Evolutionary conservation across 2,329 filamentous ascomycete species (phyloP).

Genomic region (Aurifilum marmelostoma): DNA sequence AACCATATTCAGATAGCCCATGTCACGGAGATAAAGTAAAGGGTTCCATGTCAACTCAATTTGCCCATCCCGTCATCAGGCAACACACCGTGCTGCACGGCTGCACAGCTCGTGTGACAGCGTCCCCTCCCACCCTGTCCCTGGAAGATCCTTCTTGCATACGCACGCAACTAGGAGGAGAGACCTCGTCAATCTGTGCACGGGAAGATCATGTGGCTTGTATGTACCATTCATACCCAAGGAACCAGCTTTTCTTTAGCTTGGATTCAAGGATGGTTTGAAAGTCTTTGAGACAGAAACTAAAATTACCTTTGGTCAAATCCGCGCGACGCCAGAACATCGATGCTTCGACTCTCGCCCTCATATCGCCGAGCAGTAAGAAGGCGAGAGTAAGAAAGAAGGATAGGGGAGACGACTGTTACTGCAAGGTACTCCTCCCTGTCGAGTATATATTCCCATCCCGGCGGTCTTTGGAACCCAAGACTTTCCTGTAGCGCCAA

Average conservation of each 20-base stretch:
- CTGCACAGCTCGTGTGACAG: not conserved
- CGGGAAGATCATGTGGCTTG: not conserved
- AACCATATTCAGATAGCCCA: constrained; percentile 18
- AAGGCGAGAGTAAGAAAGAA: not conserved
- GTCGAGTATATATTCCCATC: constrained; percentile 27
- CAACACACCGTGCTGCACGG: not conserved
- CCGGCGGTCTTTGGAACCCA: not conserved
- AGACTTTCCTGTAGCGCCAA: not conserved
- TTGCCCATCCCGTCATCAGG: constrained; percentile 23
- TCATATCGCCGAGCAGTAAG: too few species aligned
- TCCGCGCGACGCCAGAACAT: too few species aligned
- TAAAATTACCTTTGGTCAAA: too few species aligned
- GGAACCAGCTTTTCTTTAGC: not conserved
- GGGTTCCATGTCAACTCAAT: constrained; percentile 25
- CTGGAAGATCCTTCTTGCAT: constrained; percentile 19
- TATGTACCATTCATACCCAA: not conserved
- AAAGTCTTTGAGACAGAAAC: too few species aligned
- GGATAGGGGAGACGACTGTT: not conserved
- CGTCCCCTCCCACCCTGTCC: not conserved
- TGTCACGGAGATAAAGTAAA: constrained; percentile 25
- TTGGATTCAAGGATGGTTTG: too few species aligned
- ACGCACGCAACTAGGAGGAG: constrained; percentile 13
- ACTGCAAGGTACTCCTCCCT: constrained; percentile 19
- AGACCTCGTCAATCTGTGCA: not conserved
- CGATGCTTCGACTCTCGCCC: too few species aligned